These are phyloP conservation scores for Parafenestella ontariensis DNA, from an alignment of 2,329 filamentous ascomycete species.

Conservation along the genomic window DNA sequence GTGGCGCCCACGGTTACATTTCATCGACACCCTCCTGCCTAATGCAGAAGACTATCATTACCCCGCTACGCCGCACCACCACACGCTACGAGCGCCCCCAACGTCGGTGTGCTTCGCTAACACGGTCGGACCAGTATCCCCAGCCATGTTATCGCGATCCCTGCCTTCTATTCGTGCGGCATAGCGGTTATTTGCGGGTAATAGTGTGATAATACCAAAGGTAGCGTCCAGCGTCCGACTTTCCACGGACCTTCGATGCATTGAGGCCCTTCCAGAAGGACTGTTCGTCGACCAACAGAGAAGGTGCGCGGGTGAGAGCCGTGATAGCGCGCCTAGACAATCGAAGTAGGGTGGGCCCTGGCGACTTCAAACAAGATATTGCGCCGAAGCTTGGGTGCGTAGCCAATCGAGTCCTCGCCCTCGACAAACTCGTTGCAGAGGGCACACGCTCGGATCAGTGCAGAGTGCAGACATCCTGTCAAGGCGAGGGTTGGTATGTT, in stretches of 20 bases:
- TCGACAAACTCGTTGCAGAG: background rate
- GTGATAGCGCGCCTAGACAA: background rate
- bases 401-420: slow-evolving; percentile 7
- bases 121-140: too few species aligned
- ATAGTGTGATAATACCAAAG: too few species aligned
- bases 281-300: background rate
- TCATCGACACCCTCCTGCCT: slow-evolving; percentile 13
- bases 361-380: slow-evolving; percentile 12
- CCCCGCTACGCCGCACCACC: slow-evolving; percentile 1
- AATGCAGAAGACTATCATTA: slow-evolving; percentile 9
- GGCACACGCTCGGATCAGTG: background rate
- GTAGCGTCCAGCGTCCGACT: background rate
- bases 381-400: slow-evolving; percentile 10
- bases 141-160: background rate
- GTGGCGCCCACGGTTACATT: slow-evolving; percentile 15
- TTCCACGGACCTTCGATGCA: background rate
- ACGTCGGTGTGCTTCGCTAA: slow-evolving; percentile 4
- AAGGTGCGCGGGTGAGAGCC: background rate
- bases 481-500: background rate
- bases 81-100: slow-evolving; percentile 6
- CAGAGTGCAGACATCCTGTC: background rate
- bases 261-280: slow-evolving; percentile 1
- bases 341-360: background rate
- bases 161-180: background rate
- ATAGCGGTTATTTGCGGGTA: background rate